These are phyloP conservation scores for Tetratostichococcus sp. DNA, from an alignment of 139 green algal genomes.

Conservation along the genomic window DNA sequence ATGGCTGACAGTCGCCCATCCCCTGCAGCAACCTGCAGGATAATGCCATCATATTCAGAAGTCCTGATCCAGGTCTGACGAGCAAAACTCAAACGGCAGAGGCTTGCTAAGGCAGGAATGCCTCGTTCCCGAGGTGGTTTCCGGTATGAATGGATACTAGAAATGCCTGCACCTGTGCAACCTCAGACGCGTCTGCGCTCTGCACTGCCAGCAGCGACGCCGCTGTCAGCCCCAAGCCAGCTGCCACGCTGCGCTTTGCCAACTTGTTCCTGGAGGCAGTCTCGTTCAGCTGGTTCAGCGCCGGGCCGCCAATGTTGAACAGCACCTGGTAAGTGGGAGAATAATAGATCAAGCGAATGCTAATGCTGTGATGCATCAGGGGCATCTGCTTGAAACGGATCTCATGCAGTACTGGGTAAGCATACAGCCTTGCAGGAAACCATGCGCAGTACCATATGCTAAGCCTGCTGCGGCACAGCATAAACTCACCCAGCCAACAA, in stretches of 20 bases:
- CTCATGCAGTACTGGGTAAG: no score
- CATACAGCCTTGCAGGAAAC: no score
- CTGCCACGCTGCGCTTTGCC: conserved; percentile 1
- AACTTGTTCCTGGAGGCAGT: neutral
- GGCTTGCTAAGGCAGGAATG: no score
- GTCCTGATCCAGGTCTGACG: no score
- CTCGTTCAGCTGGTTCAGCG: neutral
- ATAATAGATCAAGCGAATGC: no score
- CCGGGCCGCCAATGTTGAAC: neutral
- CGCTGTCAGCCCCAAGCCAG: conserved; percentile 35
- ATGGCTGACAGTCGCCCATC: conserved; percentile 62
- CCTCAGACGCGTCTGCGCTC: conserved; percentile 28
- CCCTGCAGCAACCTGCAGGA: neutral
- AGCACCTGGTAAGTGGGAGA: neutral
- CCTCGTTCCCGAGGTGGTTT: no score
- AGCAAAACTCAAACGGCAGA: no score
- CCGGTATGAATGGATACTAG: no score
- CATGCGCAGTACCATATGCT: no score
- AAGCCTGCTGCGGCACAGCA: neutral
- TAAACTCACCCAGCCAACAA: conserved; percentile 43
- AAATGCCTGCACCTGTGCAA: neutral
- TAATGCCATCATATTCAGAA: no score
- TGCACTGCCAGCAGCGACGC: conserved; percentile 36
- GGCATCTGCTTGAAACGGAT: no score
- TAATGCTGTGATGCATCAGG: no score